phyloP scores from a whole-genome alignment of 352 stramenopile genomes.

The Phytophthora podocarpi region DNA sequence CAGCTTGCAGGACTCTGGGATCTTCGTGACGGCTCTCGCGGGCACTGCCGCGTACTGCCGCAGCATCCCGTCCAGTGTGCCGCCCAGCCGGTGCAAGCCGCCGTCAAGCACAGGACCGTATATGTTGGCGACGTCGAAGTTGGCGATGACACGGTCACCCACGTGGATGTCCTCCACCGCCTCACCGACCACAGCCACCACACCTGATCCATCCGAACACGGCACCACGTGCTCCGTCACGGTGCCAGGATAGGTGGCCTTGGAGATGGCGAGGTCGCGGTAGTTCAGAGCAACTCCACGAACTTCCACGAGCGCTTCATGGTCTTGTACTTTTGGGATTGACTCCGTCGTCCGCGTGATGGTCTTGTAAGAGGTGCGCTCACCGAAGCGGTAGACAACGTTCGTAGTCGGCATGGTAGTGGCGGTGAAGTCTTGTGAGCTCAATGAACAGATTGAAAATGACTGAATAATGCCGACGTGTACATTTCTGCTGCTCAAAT shows the following conservation, averaged over 20 bases:
- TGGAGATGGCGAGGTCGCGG: slow-evolving; percentile 4
- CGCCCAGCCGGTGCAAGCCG: slow-evolving; percentile 11
- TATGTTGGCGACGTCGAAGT: slow-evolving; percentile 25
- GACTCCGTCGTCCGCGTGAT: background rate
- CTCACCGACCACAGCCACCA: slow-evolving; percentile 12
- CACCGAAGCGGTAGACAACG: background rate
- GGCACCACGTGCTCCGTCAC: slow-evolving; percentile 25
- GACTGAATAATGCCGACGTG: too few species aligned
- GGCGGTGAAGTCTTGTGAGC: background rate
- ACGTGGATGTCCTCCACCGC: slow-evolving; percentile 13
- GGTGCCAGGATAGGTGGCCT: background rate
- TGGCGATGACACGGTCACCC: slow-evolving; percentile 26
- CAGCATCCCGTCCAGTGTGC: slow-evolving; percentile 25
- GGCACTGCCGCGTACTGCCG: slow-evolving; percentile 22
- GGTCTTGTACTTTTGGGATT: background rate
- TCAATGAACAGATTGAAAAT: slow-evolving; percentile 8
- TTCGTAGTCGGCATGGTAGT: slow-evolving; percentile 2
- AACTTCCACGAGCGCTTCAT: slow-evolving; percentile 5
- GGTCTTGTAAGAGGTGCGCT: background rate
- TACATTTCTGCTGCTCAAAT: too few species aligned
- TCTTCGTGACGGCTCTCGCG: slow-evolving; percentile 16
- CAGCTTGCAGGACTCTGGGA: slow-evolving; percentile 15
- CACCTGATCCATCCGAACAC: slow-evolving; percentile 27
- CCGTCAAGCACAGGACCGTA: slow-evolving; percentile 17
- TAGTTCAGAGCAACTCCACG: slow-evolving; percentile 4